Evolutionary conservation across 2,329 filamentous ascomycete genomes (phyloP).

Genomic region (Colletotrichum sp.): DNA sequence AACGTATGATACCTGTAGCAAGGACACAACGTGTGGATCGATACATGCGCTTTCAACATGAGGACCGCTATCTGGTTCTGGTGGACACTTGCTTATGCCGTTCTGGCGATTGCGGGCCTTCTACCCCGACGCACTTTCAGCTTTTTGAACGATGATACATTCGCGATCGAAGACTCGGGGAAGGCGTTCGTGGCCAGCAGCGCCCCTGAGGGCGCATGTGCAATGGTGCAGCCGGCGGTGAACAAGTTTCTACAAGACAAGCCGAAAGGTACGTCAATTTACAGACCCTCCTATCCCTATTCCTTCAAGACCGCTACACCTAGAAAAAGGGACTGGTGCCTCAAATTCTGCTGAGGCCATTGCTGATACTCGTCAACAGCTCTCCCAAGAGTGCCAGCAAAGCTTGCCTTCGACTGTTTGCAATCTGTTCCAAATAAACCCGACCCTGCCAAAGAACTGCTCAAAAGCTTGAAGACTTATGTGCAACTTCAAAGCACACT

Average conservation of each 20-base stretch:
- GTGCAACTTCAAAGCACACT: conserved; percentile 54
- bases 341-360: background rate
- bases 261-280: conserved; percentile 6
- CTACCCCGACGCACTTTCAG: background rate
- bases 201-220: background rate
- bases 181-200: background rate
- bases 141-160: background rate
- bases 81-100: conserved; percentile 1
- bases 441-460: conserved; percentile 36
- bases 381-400: conserved; percentile 36
- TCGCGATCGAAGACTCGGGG: background rate
- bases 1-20: background rate
- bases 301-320: rapidly evolving
- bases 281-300: rapidly evolving
- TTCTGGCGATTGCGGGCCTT: background rate
- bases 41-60: background rate
- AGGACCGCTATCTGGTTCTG: background rate
- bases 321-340: background rate
- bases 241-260: background rate
- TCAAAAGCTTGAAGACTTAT: conserved; percentile 44
- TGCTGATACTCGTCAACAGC: conserved; percentile 17
- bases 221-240: background rate
- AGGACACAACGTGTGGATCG: background rate
- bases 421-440: conserved; percentile 42
- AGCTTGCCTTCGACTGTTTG: conserved; percentile 41